Base-by-base conservation (phyloP, 164 flowering plant genomes). In the Nymphaea colorata region DNA sequence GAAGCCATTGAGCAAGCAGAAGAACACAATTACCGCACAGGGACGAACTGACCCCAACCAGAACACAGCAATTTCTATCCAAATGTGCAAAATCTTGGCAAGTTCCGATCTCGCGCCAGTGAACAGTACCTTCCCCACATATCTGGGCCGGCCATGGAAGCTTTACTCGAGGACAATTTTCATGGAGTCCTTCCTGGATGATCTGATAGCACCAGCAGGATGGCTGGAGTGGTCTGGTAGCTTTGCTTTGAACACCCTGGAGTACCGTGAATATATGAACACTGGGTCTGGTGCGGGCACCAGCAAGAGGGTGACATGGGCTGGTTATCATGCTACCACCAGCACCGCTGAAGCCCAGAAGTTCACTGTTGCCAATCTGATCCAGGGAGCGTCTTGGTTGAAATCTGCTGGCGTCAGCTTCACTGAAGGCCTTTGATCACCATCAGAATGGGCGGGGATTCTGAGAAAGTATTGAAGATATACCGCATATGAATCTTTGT, bases 81-180 rank as follows among this genome's bases (percentile, higher is more conserved):
- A 83, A 43, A 73, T 72, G 63, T 81, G 84, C 55, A 16, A 78
- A 8, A 47, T 83, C 2, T 57, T 74, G 3, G 73, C 82, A 0
- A 82, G 85, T 67, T 70, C 74, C 2, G 85, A 83, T 59, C 71
- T 83, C 11, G 74, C 51, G 18, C 76, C 76, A 0, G 83, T 76
- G 4, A 82, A 82, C 68, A 63, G 66, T 18, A 61, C 71, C 4
- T 17, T 81, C 68, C 59, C 68, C 15, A 55, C 84, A 0, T 81
- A 81, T 44, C 68, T 83, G 69, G 84, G 84, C 14, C 79, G 86
- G 0, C 86, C 86, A 18, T 83, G 86, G 86, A 81, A 79, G 71
- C 77, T 74, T 65, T 83, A 79, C 42, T 83, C 86, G 1, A 69
- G 81, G 62, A 79, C 84, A 6, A 82, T 83, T 4, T 70, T 72